Evolutionary conservation across 208 protist species (phyloP), one percentile per base, ranked within the genome.

Genomic region (Leishmania turanica): DNA sequence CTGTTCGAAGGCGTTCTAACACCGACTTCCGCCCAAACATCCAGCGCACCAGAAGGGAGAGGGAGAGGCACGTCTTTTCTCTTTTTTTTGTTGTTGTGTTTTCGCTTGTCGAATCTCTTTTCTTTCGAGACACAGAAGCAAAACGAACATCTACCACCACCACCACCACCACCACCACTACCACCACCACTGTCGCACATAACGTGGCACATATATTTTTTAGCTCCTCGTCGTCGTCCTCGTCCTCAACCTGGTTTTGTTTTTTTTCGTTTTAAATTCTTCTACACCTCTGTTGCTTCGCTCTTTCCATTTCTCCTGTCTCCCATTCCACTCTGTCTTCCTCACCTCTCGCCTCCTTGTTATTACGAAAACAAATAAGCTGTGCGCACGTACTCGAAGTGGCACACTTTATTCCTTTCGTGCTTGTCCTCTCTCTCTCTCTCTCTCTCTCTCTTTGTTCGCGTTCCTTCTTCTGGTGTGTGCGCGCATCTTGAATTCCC

Each of bases 141-240:
- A 64, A 27, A 64, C 15, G 21, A 31, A 15, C n/a, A 64, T 31
- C 19, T 17, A n/a, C 27, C 58, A 64, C 58, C 58, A 27, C 58
- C 58, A 27, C 58, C 27, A 31, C 58, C 27, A 34, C 34, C 34
- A 34, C 34, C 34, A 64, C 58, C 58, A 27, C 58, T 27, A 27
- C 58, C 27, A 31, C 58, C 27, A 34, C 34, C 34, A 34, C 34
- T 0, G 58, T 64, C 58, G 27, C 58, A 64, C 58, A 64, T 31
- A 64, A 64, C 58, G 24, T 56, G 60, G 15, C 62, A 24, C n/a
- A 75, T 78, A 71, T 78, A 65, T 40, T 65, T 85, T 72, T 85
- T 21, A 79, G 84, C 37, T 80, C 74, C 47, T 66, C 34, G 64
- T 84, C 76, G 68, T 84, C 76, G 68, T 51, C 31, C 31, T 76